Percentiles rank a stretch among this genome's conserved stretches.
Evolutionary conservation across 768 basidiomycete species (phyloP).

Genomic region (Chlorophyllum brunneum): DNA sequence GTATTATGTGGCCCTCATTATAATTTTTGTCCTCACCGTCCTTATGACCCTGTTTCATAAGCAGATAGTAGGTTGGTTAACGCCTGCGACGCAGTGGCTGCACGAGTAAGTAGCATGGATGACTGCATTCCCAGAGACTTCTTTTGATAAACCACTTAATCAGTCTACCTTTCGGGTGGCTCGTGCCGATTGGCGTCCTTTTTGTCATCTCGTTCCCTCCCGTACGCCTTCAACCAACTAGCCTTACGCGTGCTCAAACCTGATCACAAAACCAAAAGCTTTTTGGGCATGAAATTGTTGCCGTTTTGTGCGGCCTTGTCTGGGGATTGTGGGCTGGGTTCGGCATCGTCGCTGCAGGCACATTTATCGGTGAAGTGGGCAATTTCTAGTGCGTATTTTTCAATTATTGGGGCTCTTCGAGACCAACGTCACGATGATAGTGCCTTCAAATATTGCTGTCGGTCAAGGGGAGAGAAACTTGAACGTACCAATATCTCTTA

Average conservation of each 20-base stretch:
- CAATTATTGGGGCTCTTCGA: background rate
- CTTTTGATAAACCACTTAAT: background rate
- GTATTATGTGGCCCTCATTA: constrained; percentile 46
- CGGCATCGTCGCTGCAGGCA: constrained; percentile 80
- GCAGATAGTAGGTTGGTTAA: constrained; percentile 69
- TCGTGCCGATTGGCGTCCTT: constrained; percentile 76
- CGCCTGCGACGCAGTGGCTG: constrained; percentile 62
- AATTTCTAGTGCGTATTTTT: constrained; percentile 72
- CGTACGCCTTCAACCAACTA: constrained; percentile 31
- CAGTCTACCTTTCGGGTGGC: constrained; percentile 59
- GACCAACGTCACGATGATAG: constrained; percentile 28
- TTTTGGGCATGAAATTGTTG: constrained; percentile 91
- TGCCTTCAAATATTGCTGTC: constrained; percentile 81
- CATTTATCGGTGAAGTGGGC: constrained; percentile 81
- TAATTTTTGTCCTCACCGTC: constrained; percentile 45
- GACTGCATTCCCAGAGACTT: background rate
- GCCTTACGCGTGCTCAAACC: background rate
- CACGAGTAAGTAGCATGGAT: constrained; percentile 42
- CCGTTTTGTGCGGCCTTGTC: constrained; percentile 83
- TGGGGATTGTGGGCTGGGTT: constrained; percentile 90
- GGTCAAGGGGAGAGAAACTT: constrained; percentile 69
- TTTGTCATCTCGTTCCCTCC: constrained; percentile 89
- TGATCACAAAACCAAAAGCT: constrained; percentile 40
- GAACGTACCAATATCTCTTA: constrained; percentile 57
- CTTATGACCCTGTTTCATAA: constrained; percentile 62